phyloP scores from a whole-genome alignment of 352 stramenopile species.

The Halophytophthora batemanensis region DNA sequence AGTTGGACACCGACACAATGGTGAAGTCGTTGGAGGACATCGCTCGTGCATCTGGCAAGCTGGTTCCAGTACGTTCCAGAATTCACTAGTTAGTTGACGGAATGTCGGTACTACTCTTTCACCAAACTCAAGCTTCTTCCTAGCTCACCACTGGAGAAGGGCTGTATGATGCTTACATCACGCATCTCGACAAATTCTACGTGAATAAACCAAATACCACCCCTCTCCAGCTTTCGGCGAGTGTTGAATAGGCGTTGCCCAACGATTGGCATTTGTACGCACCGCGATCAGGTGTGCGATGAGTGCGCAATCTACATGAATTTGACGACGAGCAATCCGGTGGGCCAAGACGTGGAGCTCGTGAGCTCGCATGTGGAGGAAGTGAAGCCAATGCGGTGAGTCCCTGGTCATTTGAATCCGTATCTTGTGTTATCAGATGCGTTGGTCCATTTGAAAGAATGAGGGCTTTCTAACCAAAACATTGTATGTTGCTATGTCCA shows the following conservation, averaged over 20 bases:
- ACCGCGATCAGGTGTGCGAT: conserved; percentile 9
- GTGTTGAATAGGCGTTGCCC: conserved; percentile 1
- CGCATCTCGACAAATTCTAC: not conserved
- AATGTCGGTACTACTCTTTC: no score
- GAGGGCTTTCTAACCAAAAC: no score
- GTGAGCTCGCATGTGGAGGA: not conserved
- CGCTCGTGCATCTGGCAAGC: no score
- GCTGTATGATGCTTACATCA: no score
- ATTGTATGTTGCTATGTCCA: no score
- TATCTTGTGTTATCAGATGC: not conserved
- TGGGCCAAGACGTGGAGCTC: conserved; percentile 2
- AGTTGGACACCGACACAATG: no score
- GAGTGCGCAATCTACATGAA: conserved; percentile 2
- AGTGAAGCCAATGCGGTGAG: conserved; percentile 7
- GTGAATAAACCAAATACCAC: not conserved
- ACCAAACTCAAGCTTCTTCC: no score
- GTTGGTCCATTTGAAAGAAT: no score
- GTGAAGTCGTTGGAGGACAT: no score
- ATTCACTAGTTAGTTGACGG: no score
- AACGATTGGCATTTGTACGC: not conserved
- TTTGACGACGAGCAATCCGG: not conserved
- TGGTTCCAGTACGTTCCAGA: no score
- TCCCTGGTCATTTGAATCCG: conserved; percentile 5
- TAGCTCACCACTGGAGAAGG: no score
- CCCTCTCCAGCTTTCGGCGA: not conserved